A percentile compares a stretch with the other conserved stretches of the same genome.
Evolutionary conservation across 2,329 filamentous ascomycete species (phyloP).

Genomic region (Talaromyces rugulosus): DNA sequence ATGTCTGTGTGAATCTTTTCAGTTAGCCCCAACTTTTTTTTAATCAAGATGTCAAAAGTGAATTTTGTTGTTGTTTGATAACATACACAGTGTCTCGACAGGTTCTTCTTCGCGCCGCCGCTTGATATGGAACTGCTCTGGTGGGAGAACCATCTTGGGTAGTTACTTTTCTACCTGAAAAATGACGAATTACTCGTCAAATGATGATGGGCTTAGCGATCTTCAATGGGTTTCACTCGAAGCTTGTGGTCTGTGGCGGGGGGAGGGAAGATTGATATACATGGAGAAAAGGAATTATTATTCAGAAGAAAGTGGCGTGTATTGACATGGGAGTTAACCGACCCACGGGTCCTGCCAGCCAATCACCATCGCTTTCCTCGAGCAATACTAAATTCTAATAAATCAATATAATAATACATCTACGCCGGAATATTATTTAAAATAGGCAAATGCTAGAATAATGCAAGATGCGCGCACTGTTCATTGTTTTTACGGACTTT

Average conservation of each 20-base stretch:
- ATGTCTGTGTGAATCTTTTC: constrained; percentile 33
- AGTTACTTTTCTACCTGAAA: not conserved
- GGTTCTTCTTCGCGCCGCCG: constrained; percentile 54
- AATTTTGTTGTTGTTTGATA: not conserved
- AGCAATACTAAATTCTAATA: not conserved
- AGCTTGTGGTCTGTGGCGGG: not conserved
- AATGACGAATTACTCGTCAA: too few relatives aligned
- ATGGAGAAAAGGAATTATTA: not conserved
- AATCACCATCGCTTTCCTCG: not conserved
- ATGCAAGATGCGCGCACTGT: not conserved
- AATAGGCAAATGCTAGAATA: not conserved
- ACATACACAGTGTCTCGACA: constrained; percentile 50
- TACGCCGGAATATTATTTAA: not conserved
- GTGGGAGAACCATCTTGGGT: constrained; percentile 41
- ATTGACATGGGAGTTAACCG: not conserved
- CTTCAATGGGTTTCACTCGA: not conserved
- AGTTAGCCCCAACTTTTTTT: not conserved
- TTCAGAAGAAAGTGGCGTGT: not conserved
- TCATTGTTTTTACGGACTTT: constrained; percentile 1
- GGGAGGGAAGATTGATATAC: not conserved
- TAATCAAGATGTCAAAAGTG: not conserved
- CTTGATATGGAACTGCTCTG: constrained; percentile 53
- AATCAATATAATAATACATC: too few relatives aligned
- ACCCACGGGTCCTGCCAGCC: not conserved
- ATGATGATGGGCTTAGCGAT: not conserved